Base-by-base conservation (phyloP, 129 eudicot genomes). In the Heracleum sosnowskyi region DNA sequence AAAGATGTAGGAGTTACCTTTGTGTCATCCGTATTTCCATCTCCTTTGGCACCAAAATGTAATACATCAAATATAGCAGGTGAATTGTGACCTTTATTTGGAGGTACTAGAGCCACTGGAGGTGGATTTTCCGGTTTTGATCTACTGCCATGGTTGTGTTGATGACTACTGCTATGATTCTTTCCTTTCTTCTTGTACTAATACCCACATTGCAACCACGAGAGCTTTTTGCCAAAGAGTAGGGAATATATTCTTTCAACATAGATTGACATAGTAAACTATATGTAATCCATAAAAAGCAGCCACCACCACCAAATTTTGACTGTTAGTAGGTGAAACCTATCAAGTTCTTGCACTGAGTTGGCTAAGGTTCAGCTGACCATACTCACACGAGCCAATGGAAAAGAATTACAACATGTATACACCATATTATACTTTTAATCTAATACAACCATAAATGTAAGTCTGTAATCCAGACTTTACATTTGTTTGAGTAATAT, bases 41-140 rank as follows among this genome's bases (percentile, higher is more conserved):
- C 89, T 24, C 97, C 97, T 84, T 85, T 84, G 46, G 97, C 96
- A 76, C 97, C 96, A 83, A 86, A 92, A 74, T 90, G 86, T 34
- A 90, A 69, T 64, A 90, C 97, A 83, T 87, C 79, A 76, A 88
- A 92, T 39, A 82, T 83, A 12, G 81, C 69, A 35, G 74, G 22
- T 46, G 85, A 37, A 44, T 70, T 57, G 16, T 53, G 80, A 76
- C 90, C 88, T 39, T 83, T 86, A 35, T 84, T 83, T 36, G 90
- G 89, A 18, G 81, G 79, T 79, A 85, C 82, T 26, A 87, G 83
- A 47, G 85, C 72, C 13, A 17, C 72, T 8, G 73, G 69, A 63
- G 80, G 74, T 36, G 85, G 77, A 51, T 34, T 47, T 79, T 57
- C 49, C 36, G 76, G 46, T 39, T 76, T 88, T 22, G 83, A 78